Evolutionary conservation across 345 rosid species (phyloP).

Genomic region (Viola odorata): DNA sequence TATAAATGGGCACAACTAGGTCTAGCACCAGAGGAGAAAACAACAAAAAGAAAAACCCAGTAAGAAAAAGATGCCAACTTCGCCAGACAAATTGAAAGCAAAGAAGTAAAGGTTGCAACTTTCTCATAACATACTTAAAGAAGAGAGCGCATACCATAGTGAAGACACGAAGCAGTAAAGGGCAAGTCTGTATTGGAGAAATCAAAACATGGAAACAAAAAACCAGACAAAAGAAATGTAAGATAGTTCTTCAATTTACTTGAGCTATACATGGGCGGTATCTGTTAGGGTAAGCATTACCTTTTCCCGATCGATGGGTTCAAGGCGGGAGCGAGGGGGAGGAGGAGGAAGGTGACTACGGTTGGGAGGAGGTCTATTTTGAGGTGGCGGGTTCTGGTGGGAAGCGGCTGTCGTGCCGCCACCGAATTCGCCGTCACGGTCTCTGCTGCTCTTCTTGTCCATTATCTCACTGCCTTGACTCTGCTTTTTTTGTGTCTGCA

Average conservation of each 20-base stretch:
- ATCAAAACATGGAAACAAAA: neutral
- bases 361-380: neutral
- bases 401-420: neutral
- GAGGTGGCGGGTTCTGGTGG: neutral
- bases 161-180: slow-evolving; percentile 18
- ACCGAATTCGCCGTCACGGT: slow-evolving; percentile 3
- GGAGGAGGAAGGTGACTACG: neutral
- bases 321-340: slow-evolving; percentile 2
- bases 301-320: slow-evolving; percentile 16
- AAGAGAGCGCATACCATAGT: slow-evolving; percentile 7
- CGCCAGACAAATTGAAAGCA: neutral
- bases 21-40: too few relatives aligned
- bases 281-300: neutral
- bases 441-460: slow-evolving; percentile 1
- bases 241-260: neutral
- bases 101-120: neutral
- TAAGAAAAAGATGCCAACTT: neutral
- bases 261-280: too few relatives aligned
- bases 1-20: too few relatives aligned
- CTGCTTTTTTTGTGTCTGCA: too few relatives aligned
- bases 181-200: slow-evolving; percentile 12
- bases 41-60: too few relatives aligned
- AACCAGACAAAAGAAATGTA: neutral
- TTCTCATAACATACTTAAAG: neutral
- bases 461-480: neutral